Conservation (phyloP, 1,139 yeast species). For the Geotrichum restrictum region DNA sequence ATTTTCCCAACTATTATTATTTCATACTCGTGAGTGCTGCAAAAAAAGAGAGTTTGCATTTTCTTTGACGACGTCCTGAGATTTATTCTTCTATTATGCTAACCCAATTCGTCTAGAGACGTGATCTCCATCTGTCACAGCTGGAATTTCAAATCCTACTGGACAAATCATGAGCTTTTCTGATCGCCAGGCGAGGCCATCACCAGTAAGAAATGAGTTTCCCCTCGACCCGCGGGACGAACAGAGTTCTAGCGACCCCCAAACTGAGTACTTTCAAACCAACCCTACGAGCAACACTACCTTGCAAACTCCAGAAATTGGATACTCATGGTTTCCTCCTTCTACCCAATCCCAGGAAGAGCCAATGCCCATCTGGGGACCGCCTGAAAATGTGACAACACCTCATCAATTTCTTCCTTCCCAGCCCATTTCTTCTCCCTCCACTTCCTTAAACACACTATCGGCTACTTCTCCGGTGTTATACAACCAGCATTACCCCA, state of each 20-base stretch:
- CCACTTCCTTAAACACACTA: background rate
- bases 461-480: background rate
- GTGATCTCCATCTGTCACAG: background rate
- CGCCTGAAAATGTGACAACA: background rate
- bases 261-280: too few relatives aligned
- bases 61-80: background rate
- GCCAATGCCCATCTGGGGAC: background rate
- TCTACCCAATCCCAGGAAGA: slow-evolving; percentile 1
- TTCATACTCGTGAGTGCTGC: background rate
- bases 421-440: background rate
- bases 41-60: background rate
- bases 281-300: background rate
- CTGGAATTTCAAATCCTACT: background rate
- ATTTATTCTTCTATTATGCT: background rate
- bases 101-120: background rate
- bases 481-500: background rate
- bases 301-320: background rate
- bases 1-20: too few relatives aligned
- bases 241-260: too few relatives aligned
- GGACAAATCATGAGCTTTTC: background rate
- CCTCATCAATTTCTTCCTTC: background rate
- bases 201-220: too few relatives aligned
- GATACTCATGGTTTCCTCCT: background rate
- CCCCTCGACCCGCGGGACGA: too few relatives aligned
- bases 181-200: background rate